Base-by-base conservation (phyloP, 2,329 filamentous ascomycete species). In the Fusarium avenaceum region DNA sequence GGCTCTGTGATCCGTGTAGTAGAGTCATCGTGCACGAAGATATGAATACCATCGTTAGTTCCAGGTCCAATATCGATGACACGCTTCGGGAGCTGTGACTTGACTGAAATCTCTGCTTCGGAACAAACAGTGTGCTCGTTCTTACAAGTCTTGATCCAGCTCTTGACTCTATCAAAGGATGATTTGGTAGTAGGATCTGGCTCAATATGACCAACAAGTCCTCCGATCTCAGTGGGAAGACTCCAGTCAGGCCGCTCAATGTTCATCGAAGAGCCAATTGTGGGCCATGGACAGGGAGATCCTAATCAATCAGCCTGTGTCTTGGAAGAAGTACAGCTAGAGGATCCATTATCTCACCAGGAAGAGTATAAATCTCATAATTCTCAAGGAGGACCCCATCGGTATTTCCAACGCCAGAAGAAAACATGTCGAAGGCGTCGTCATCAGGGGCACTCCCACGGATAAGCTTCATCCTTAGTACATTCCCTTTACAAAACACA, bases 301-400 rank as follows among this genome's bases (percentile, higher is more conserved):
- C 30, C 71, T 72, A 19, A 4, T 4, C 0, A 6, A 9, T 65
- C 1, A 65, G 45, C 17, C 28, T 30, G 4, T 30, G 3, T 30
- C 10, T 30, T 4, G 2, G 4, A 30, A 13, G 28, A 6, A 2
- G 32, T 7, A 2, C 40, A 11, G 1, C 11, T 5, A 10, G 9
- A 6, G 3, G 6, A 9, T 8, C 7, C 20, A 1, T 9, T 22
- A 3, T 22, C 55, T 35, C 51, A 73, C 71, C 63, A 7, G 69
- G 58, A 0, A 70, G 30, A 14, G 66, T 72, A 24, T 73, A 73
- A 6, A 73, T 32, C 14, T 73, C 63, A 43, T 60, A 73, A 3
- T 4, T 32, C 11, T 58, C 59, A 4, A 72, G 22, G 17, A 35
- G 2, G 1, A 61, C 54, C 10, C 50, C 42, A 7, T 68, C 57